Evolutionary conservation across 805 yeast species (phyloP).

Genomic region (Lachancea dasiensis): DNA sequence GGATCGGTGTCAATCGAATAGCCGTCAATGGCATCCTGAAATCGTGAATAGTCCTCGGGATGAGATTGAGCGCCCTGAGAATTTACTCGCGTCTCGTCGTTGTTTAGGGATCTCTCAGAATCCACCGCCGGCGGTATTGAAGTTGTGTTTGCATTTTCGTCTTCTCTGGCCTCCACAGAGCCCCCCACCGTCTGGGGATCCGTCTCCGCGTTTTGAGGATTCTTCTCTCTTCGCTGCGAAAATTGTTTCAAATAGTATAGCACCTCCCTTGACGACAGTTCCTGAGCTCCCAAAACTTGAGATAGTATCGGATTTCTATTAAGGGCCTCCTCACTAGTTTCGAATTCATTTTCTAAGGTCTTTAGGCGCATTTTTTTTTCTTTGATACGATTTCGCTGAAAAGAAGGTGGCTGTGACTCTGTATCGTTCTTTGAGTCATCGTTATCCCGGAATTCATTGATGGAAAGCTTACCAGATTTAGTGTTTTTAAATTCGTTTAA

Average conservation of each 20-base stretch:
- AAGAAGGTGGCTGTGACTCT: constrained; percentile 66
- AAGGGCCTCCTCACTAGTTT: constrained; percentile 37
- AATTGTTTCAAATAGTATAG: constrained; percentile 32
- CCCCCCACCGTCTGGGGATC: not conserved
- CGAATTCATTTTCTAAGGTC: constrained; percentile 24
- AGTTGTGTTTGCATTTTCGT: constrained; percentile 9
- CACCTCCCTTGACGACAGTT: constrained; percentile 41
- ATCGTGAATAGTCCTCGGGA: constrained; percentile 11
- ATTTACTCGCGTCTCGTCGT: too few species aligned
- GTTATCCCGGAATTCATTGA: constrained; percentile 60
- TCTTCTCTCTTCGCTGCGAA: constrained; percentile 27
- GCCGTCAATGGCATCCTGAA: constrained; percentile 31
- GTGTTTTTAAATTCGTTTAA: constrained; percentile 83
- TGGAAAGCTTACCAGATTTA: constrained; percentile 63
- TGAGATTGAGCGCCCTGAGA: constrained; percentile 5
- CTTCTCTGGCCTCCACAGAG: constrained; percentile 11
- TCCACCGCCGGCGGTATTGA: too few species aligned
- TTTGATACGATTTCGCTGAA: constrained; percentile 49
- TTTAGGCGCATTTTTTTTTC: constrained; percentile 39
- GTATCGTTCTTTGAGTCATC: constrained; percentile 29
- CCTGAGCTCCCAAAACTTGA: constrained; percentile 41
- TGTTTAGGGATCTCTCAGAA: too few species aligned
- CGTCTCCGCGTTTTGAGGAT: constrained; percentile 14
- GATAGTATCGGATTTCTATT: constrained; percentile 39
- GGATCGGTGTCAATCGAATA: constrained; percentile 35